Percentiles rank a stretch among this genome's conserved stretches.
Evolutionary conservation across 345 rosid species (phyloP).

Genomic region (Ceriops decandra): DNA sequence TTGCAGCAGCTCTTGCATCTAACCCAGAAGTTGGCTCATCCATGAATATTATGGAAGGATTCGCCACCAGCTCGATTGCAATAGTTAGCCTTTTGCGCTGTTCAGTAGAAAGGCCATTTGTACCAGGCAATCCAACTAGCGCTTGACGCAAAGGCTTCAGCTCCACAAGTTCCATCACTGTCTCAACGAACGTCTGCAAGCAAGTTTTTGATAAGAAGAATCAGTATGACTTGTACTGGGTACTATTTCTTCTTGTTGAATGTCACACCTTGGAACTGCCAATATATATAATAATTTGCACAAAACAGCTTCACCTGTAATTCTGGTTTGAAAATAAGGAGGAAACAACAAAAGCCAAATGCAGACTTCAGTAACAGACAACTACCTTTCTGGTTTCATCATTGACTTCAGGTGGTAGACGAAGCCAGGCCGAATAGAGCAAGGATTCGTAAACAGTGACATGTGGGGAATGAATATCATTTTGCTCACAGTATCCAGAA

Average conservation of each 20-base stretch:
- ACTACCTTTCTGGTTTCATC: constrained; percentile 43
- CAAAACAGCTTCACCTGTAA: neutral
- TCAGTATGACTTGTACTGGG: neutral
- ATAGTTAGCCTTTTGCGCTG: constrained; percentile 85
- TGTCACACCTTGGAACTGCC: neutral
- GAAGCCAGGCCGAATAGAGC: constrained; percentile 66
- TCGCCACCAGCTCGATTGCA: constrained; percentile 82
- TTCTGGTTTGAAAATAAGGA: neutral
- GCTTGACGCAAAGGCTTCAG: constrained; percentile 50
- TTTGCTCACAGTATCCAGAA: constrained; percentile 36
- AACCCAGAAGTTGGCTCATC: constrained; percentile 90
- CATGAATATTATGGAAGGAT: constrained; percentile 84
- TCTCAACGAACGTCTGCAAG: constrained; percentile 34
- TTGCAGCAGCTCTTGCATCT: constrained; percentile 89
- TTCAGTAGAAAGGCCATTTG: constrained; percentile 68
- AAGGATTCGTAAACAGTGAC: constrained; percentile 64
- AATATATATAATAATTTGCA: neutral
- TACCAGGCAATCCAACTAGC: constrained; percentile 73
- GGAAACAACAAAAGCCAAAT: neutral
- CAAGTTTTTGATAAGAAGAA: neutral
- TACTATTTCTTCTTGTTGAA: neutral
- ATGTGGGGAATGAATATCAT: neutral
- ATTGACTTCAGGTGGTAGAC: constrained; percentile 40
- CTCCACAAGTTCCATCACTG: constrained; percentile 84
- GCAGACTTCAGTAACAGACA: neutral